A percentile compares a stretch with the other conserved stretches of the same genome.
phyloP scores from a whole-genome alignment of 2,329 filamentous ascomycete species.

The Calonectria pseudoturangicola region DNA sequence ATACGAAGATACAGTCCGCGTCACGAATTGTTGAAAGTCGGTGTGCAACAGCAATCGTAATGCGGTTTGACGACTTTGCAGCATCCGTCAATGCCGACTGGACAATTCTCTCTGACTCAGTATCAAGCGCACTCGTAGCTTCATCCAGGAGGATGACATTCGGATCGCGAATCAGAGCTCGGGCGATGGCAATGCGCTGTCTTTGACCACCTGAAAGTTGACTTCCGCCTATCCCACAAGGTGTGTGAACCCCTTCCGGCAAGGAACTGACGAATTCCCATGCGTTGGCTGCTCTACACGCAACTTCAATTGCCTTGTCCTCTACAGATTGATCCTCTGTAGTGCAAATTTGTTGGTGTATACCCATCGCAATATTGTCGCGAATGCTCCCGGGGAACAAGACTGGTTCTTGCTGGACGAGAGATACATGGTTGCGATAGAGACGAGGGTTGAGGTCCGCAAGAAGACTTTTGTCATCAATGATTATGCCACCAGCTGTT shows the following conservation, averaged over 20 bases:
- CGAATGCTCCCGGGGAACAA: constrained; percentile 87
- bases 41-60: constrained; percentile 53
- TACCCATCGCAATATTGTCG: constrained; percentile 81
- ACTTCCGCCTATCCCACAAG: constrained; percentile 42
- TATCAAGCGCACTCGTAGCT: constrained; percentile 28
- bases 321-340: background rate
- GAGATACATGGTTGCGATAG: constrained; percentile 69
- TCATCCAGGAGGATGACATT: constrained; percentile 25
- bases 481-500: constrained; percentile 63
- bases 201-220: constrained; percentile 73
- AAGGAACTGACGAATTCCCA: constrained; percentile 63
- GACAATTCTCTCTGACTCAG: constrained; percentile 21
- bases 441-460: constrained; percentile 38
- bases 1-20: constrained; percentile 57
- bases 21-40: constrained; percentile 45
- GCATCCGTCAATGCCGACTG: constrained; percentile 24
- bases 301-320: constrained; percentile 59
- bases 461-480: constrained; percentile 60
- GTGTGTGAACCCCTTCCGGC: constrained; percentile 58
- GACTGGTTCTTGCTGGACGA: constrained; percentile 74
- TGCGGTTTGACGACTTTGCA: constrained; percentile 32
- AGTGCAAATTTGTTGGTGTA: background rate
- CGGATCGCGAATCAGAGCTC: constrained; percentile 60
- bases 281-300: constrained; percentile 67
- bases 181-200: constrained; percentile 74